phyloP scores from a whole-genome alignment of 352 stramenopile genomes.

The Globisporangium solare region DNA sequence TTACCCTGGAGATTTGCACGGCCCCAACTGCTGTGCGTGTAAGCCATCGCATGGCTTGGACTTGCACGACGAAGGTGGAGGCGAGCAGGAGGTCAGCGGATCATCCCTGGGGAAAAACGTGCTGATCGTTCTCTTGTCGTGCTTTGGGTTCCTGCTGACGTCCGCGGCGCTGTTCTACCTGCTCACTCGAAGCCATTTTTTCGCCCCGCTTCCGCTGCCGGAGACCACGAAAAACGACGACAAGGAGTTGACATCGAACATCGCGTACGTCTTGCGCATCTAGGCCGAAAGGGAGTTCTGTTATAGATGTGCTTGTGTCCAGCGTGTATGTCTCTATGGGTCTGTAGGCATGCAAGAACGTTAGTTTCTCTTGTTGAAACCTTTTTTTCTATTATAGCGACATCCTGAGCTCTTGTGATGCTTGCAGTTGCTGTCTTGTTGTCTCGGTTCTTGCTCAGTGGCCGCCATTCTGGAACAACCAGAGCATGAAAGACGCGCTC shows the following conservation, averaged over 20 bases:
- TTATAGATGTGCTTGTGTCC: slow-evolving; percentile 2
- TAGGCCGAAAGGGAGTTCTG: background rate
- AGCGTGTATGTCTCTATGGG: too few relatives aligned
- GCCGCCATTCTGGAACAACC: slow-evolving; percentile 69
- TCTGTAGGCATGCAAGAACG: too few relatives aligned
- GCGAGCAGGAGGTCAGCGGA: slow-evolving; percentile 4
- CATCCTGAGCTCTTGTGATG: background rate
- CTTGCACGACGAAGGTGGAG: background rate
- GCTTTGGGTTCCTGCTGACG: slow-evolving; percentile 42
- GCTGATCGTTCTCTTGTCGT: slow-evolving; percentile 34
- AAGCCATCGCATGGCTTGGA: slow-evolving; percentile 3
- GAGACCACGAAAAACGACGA: slow-evolving; percentile 35
- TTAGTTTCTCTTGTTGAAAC: background rate
- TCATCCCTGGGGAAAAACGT: slow-evolving; percentile 9
- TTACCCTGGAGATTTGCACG: slow-evolving; percentile 22
- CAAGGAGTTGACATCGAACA: slow-evolving; percentile 44
- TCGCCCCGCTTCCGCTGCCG: slow-evolving; percentile 6
- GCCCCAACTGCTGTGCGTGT: slow-evolving; percentile 10
- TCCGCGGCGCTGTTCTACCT: slow-evolving; percentile 32
- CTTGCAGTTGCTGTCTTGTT: slow-evolving; percentile 1
- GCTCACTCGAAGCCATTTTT: slow-evolving; percentile 38
- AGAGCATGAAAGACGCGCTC: slow-evolving; percentile 83
- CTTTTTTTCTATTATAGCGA: background rate
- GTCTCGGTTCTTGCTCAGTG: slow-evolving; percentile 18
- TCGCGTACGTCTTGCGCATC: slow-evolving; percentile 38